Evolutionary conservation across 148 eudicot species (phyloP), one percentile per base, ranked within the genome.

Genomic region (Cornus suecica): DNA sequence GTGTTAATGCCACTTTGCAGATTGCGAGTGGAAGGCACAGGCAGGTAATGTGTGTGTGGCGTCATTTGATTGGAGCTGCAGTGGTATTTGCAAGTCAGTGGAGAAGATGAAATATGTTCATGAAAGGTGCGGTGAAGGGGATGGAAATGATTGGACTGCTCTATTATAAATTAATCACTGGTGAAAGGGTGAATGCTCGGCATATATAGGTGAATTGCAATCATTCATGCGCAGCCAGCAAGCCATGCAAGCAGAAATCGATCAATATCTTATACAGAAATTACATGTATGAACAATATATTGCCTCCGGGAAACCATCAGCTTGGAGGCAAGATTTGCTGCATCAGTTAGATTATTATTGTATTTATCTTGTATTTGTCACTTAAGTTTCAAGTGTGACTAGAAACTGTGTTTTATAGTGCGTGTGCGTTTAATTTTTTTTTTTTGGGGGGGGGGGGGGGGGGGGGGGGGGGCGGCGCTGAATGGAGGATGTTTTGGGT

Each of bases 51-150:
- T 87, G 20, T 91, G 96, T 62, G 80, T 83, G 24, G 96, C 96
- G 30, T 91, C 96, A 1, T 89, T 89, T 65, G 96, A 91, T 78
- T 91, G 96, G 96, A 82, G 86, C 78, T 91, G 96, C 77, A 91
- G 96, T 78, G 96, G 96, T 74, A 87, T 91, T 60, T 91, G 96
- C 85, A 89, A 87, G 69, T 91, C 92, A 8, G 96, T 91, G 32
- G 91, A 89, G 78, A 91, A 83, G 80, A 76, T 91, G 68, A 89
- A 87, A 77, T 80, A 30, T 31, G 96, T 89, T 61, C 96, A 91
- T 24, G 90, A 84, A 72, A 86, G 80, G 75, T 91, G 96, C 11
- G 88, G 92, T 18, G 96, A 91, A 82, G 91, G 88, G 0, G 91
- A 88, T 45, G 89, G 85, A 32, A 84, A 83, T 78, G 79, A 88